A percentile compares a stretch with the other conserved stretches of the same genome.
phyloP scores from a whole-genome alignment of 106 monocot species.

The Dendrobium chrysotoxum region DNA sequence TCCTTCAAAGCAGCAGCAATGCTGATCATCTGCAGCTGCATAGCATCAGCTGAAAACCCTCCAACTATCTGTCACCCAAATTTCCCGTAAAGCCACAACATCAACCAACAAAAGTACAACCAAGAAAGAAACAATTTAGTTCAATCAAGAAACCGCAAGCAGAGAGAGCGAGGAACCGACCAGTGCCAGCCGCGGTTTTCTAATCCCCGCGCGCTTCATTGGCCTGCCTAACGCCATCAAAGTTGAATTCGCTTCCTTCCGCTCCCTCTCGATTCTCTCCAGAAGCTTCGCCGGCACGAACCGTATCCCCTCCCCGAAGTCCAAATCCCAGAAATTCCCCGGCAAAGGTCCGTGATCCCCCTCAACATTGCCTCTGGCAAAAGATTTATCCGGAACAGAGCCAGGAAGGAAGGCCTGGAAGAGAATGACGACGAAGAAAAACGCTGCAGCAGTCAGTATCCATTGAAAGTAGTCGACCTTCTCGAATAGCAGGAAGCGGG shows the following conservation, averaged over 20 bases:
- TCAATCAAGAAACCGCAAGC: neutral
- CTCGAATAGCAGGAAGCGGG: slow-evolving; percentile 53
- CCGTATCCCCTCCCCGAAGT: slow-evolving; percentile 59
- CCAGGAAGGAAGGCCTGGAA: slow-evolving; percentile 59
- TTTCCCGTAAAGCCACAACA: neutral
- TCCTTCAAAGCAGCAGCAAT: slow-evolving; percentile 49
- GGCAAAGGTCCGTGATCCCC: slow-evolving; percentile 28
- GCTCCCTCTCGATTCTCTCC: slow-evolving; percentile 53
- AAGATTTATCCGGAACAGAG: slow-evolving; percentile 23
- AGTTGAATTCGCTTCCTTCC: slow-evolving; percentile 24
- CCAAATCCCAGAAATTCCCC: slow-evolving; percentile 15
- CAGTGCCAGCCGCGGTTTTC: slow-evolving; percentile 49
- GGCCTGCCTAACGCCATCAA: slow-evolving; percentile 18
- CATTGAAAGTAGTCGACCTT: slow-evolving; percentile 57
- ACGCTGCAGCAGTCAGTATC: slow-evolving; percentile 35
- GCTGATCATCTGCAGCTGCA: slow-evolving; percentile 60
- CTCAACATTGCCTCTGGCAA: neutral
- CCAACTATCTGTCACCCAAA: slow-evolving; percentile 33
- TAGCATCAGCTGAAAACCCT: slow-evolving; percentile 33
- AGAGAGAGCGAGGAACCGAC: slow-evolving; percentile 15
- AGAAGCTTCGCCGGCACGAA: slow-evolving; percentile 45
- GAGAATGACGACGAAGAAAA: slow-evolving; percentile 55
- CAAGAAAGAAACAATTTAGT: neutral
- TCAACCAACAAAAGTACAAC: neutral
- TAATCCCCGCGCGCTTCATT: slow-evolving; percentile 26